Conservation (phyloP, 2,329 filamentous ascomycete genomes). For the Lachnellula arida region DNA sequence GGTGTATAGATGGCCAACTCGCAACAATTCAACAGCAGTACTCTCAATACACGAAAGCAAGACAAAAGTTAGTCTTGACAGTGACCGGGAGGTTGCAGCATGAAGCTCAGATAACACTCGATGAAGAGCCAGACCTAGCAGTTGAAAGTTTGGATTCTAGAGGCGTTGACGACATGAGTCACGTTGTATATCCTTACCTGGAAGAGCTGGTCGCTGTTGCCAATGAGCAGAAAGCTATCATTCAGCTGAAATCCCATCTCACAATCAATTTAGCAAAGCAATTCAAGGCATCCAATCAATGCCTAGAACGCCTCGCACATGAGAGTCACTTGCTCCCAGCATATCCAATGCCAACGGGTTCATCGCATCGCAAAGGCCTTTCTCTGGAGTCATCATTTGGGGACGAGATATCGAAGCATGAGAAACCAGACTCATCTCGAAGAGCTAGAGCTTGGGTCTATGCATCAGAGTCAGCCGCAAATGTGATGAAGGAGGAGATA, state of each 20-base stretch:
- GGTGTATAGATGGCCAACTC: conserved; percentile 20
- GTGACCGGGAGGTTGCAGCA: conserved; percentile 9
- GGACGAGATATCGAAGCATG: conserved; percentile 38
- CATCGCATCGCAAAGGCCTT: conserved; percentile 13
- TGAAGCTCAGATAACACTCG: background rate
- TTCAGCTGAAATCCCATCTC: conserved; percentile 55
- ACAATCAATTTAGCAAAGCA: conserved; percentile 47
- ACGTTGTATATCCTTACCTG: conserved; percentile 54
- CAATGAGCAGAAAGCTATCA: conserved; percentile 51
- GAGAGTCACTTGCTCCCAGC: conserved; percentile 57
- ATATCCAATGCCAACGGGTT: conserved; percentile 41
- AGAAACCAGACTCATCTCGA: conserved; percentile 37
- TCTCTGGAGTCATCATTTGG: conserved; percentile 35
- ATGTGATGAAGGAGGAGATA: conserved; percentile 52
- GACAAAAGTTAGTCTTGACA: conserved; percentile 43
- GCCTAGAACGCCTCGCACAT: conserved; percentile 51
- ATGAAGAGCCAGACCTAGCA: background rate
- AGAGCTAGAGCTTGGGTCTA: conserved; percentile 54
- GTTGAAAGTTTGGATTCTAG: conserved; percentile 1
- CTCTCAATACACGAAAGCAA: conserved; percentile 44
- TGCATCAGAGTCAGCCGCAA: conserved; percentile 56
- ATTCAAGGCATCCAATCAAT: conserved; percentile 45
- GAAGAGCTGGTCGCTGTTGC: conserved; percentile 48
- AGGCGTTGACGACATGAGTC: conserved; percentile 26
- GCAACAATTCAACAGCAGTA: conserved; percentile 49